These are phyloP conservation scores for Penicillium sp. DNA, from an alignment of 2,329 filamentous ascomycete species.

Conservation along the genomic window DNA sequence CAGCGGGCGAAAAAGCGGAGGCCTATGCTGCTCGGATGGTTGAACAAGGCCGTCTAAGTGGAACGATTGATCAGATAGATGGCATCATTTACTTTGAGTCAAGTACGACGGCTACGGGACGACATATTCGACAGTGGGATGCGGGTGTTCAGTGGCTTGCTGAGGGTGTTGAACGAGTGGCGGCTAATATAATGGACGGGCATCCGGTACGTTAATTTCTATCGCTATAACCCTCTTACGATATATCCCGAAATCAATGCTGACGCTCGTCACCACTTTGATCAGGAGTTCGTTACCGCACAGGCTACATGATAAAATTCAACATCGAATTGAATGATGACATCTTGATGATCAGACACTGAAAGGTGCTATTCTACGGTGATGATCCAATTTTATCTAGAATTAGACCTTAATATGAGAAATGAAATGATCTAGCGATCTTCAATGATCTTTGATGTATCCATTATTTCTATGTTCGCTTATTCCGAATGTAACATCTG, in stretches of 20 bases:
- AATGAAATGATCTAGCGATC: background rate
- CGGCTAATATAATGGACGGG: conserved; percentile 77
- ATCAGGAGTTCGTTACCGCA: conserved; percentile 39
- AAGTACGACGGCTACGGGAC: conserved; percentile 69
- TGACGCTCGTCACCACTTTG: conserved; percentile 5
- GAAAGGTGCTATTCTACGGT: background rate
- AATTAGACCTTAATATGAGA: background rate
- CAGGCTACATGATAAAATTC: conserved; percentile 41
- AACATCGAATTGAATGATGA: background rate
- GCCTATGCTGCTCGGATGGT: conserved; percentile 94
- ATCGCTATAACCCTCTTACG: background rate
- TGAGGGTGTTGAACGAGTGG: conserved; percentile 87
- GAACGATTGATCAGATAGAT: conserved; percentile 93
- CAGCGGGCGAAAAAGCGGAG: conserved; percentile 75
- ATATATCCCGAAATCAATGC: background rate
- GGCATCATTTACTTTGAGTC: conserved; percentile 83
- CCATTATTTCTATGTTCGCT: background rate
- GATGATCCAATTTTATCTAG: background rate
- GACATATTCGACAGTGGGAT: conserved; percentile 85
- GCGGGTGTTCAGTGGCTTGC: conserved; percentile 82
- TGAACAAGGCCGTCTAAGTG: conserved; percentile 85
- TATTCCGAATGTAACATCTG: background rate
- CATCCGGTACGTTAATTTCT: conserved; percentile 66
- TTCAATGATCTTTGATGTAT: background rate
- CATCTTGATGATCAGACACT: conserved; percentile 22